These are phyloP conservation scores for Phytophthora podocarpi DNA, from an alignment of 352 stramenopile species.

Conservation along the genomic window DNA sequence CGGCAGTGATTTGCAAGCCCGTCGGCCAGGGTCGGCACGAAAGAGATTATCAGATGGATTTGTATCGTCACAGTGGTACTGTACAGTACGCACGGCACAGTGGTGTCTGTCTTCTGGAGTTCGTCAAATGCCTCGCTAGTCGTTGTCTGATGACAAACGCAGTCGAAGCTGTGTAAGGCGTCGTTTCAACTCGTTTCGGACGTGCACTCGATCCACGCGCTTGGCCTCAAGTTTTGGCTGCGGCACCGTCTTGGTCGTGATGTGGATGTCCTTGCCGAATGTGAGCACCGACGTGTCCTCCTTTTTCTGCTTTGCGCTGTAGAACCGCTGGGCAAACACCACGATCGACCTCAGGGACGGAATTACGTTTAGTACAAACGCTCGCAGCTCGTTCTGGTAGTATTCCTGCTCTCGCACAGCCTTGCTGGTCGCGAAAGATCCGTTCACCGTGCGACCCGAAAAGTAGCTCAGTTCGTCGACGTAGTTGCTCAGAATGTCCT, in stretches of 20 bases:
- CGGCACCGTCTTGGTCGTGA: constrained; percentile 53
- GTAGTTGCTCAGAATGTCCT: constrained; percentile 48
- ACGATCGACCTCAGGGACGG: constrained; percentile 34
- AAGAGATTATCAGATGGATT: constrained; percentile 26
- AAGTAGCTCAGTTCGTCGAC: constrained; percentile 66
- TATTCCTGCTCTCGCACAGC: constrained; percentile 47
- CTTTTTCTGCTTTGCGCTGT: constrained; percentile 33
- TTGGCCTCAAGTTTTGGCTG: constrained; percentile 66
- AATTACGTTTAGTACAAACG: constrained; percentile 45
- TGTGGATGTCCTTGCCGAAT: constrained; percentile 70
- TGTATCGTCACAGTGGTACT: constrained; percentile 33
- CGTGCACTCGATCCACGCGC: constrained; percentile 57
- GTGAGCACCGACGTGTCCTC: constrained; percentile 56
- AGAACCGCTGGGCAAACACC: constrained; percentile 73
- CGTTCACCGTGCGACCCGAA: constrained; percentile 32
- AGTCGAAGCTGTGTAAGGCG: constrained; percentile 22
- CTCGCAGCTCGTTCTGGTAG: constrained; percentile 68
- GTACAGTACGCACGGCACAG: too few relatives aligned
- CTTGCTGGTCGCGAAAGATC: constrained; percentile 40
- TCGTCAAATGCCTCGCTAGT: too few relatives aligned
- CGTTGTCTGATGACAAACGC: too few relatives aligned
- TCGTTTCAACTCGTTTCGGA: constrained; percentile 52
- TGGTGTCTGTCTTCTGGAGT: too few relatives aligned
- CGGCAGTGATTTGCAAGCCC: too few relatives aligned
- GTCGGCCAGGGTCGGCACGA: constrained; percentile 18